phyloP scores from a whole-genome alignment of 1,139 yeast genomes.

The Taiozyma sp. region DNA sequence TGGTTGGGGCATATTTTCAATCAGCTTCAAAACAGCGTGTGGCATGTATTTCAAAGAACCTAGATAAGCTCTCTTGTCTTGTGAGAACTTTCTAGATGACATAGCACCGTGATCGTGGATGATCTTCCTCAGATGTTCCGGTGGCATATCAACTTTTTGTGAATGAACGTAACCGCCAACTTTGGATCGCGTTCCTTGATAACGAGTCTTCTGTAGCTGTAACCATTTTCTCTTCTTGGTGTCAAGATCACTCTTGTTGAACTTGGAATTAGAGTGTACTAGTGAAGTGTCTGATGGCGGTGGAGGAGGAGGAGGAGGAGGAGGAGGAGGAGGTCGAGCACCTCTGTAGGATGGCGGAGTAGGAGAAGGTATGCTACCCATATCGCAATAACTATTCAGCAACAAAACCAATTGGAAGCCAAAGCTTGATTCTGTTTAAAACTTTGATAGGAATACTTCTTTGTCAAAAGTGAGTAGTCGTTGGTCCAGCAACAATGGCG shows the following conservation, averaged over 20 bases:
- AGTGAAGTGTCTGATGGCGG: conserved; percentile 21
- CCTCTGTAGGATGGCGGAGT: conserved; percentile 10
- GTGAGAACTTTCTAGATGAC: conserved; percentile 73
- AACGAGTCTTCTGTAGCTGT: conserved; percentile 56
- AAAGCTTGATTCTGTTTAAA: not conserved
- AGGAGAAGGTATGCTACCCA: conserved; percentile 7
- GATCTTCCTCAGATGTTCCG: conserved; percentile 85
- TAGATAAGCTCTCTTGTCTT: conserved; percentile 81
- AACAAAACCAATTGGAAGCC: not conserved
- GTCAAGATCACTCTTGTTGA: conserved; percentile 27
- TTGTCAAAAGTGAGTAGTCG: not conserved
- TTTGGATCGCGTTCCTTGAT: conserved; percentile 23
- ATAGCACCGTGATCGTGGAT: conserved; percentile 83
- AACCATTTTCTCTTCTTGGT: conserved; percentile 58
- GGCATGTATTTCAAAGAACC: conserved; percentile 96
- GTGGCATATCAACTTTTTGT: conserved; percentile 82
- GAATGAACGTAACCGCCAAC: conserved; percentile 43
- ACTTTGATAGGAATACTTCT: not conserved
- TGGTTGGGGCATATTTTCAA: conserved; percentile 98
- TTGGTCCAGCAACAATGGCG: not conserved
- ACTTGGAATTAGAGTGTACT: conserved; percentile 10
- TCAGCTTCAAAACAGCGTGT: conserved; percentile 80
- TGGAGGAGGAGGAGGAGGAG: conserved; percentile 21
- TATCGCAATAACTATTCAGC: not conserved
- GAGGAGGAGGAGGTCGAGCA: conserved; percentile 18